Evolutionary conservation across 805 yeast genomes (phyloP).

Genomic region (Suhomyces emberorum): DNA sequence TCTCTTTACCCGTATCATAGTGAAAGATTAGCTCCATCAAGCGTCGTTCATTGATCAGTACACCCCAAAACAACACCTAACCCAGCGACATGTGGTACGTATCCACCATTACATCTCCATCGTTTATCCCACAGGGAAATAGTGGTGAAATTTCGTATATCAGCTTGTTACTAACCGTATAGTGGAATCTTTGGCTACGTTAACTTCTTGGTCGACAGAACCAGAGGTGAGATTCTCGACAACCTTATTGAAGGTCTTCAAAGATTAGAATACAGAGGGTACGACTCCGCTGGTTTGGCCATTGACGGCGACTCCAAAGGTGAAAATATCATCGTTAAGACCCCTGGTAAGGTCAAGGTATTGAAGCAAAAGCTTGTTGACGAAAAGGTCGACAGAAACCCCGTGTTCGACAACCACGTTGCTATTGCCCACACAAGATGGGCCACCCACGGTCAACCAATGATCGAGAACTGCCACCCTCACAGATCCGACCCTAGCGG

Average conservation of each 20-base stretch:
- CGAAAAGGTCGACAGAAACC: slow-evolving; percentile 52
- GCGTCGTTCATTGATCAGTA: too few relatives aligned
- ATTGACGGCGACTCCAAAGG: slow-evolving; percentile 82
- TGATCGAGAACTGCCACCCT: slow-evolving; percentile 87
- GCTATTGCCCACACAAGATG: slow-evolving; percentile 99
- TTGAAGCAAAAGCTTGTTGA: slow-evolving; percentile 62
- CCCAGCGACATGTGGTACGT: slow-evolving; percentile 7
- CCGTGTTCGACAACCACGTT: slow-evolving; percentile 75
- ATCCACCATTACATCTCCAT: too few relatives aligned
- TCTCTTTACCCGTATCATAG: too few relatives aligned
- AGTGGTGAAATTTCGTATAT: too few relatives aligned
- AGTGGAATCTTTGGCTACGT: slow-evolving; percentile 98
- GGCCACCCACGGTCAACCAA: slow-evolving; percentile 99
- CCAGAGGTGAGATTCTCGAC: slow-evolving; percentile 89
- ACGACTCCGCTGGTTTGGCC: slow-evolving; percentile 96
- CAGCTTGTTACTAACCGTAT: not conserved
- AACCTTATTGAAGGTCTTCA: slow-evolving; percentile 81
- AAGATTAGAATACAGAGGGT: slow-evolving; percentile 95
- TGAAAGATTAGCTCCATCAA: too few relatives aligned
- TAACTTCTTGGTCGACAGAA: slow-evolving; percentile 86
- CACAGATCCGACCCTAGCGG: slow-evolving; percentile 81
- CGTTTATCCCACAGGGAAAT: too few relatives aligned
- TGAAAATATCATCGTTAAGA: slow-evolving; percentile 71
- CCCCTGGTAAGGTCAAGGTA: slow-evolving; percentile 87
- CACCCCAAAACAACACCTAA: too few relatives aligned